Base-by-base conservation (phyloP, 371 early-diverging fungal species). In the Apophysomyces variabilis region DNA sequence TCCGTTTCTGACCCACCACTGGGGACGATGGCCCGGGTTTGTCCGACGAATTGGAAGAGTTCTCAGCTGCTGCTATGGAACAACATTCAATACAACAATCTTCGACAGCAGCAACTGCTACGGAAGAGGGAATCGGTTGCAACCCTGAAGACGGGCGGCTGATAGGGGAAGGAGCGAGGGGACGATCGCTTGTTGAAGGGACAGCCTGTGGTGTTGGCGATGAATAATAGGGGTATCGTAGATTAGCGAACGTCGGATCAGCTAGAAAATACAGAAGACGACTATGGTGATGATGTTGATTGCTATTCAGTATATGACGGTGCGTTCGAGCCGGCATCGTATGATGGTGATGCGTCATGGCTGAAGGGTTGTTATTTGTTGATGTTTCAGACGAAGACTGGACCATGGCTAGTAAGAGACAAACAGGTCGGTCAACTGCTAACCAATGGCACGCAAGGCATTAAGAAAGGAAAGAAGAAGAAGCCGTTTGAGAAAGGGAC, bases 21-120 rank as follows among this genome's bases (percentile, higher is more conserved):
- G 9, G n/a, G 21, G 21, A 16, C 9, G 54, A 16, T 16, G 21
- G 7, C 7, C 21, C 36, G 45, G 47, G 7, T 8, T 11, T n/a
- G 7, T 44, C 37, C 26, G 62, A 4, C 35, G 62, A 18, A 41
- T 21, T 18, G 3, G 62, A 12, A 37, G 37, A n/a, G 26, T 12
- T 37, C 32, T 47, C 62, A 41, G 44, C 35, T 44, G 50, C 16
- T 9, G 36, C 62, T 16, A 44, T 36, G 4, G 62, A 47, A 46
- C 62, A 62, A 18, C 62, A 62, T 14, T 44, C 47, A n/a, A 46
- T 43, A n/a, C 62, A 62, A 46, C 62, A 62, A 13, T 62, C 62
- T 35, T 62, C 62, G 6, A 62, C 62, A 36, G 50, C 62, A 21
- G 62, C 47, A 58, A 50, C 54, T 5, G 54, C 54, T 9, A 50